Base-by-base conservation (phyloP, 306 rosid species). In the Astragalus membranaceus region DNA sequence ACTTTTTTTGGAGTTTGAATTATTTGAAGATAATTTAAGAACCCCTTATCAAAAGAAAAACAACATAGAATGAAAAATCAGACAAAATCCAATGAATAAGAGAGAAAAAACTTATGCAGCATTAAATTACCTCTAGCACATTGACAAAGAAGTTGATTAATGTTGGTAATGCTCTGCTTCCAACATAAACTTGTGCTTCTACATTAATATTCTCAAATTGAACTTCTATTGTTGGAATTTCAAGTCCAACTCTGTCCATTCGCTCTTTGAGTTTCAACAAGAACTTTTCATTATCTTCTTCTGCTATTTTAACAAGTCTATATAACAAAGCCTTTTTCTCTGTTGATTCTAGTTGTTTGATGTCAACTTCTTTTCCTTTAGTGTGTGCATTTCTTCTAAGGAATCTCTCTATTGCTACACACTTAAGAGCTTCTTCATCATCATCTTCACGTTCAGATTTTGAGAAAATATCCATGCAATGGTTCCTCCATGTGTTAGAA, bases 141-240 rank as follows among this genome's bases (percentile, higher is more conserved):
- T 90, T 87, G 0, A 51, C 81, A 65, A 54, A 81, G 54, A 82
- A 85, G 77, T 85, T 87, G 42, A 85, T 53, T 30, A 90, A 47
- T 13, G 96, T 78, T 26, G 96, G 96, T 5, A 90, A 79, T 9
- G 93, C 90, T 75, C 92, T 88, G 49, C 88, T 75, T 70, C 95
- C 96, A 20, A 83, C 87, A 63, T 84, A 81, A 67, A 81, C 92
- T 66, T 84, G 79, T 75, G 96, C 96, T 33, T 90, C 95, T 12
- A 88, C 87, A 47, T 80, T 75, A 48, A 90, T 10, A 66, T 86
- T 83, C 82, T 90, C 92, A 61, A 78, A 88, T 69, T 86, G 80
- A 73, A 88, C 88, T 79, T 90, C 96, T 63, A 88, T 85, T 69
- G 90, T 86, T 17, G 96, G 96, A 59, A 88, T 75, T 3, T 86